Conservation (phyloP, 495 filamentous ascomycete species). For the Aspergillus panamensis region DNA sequence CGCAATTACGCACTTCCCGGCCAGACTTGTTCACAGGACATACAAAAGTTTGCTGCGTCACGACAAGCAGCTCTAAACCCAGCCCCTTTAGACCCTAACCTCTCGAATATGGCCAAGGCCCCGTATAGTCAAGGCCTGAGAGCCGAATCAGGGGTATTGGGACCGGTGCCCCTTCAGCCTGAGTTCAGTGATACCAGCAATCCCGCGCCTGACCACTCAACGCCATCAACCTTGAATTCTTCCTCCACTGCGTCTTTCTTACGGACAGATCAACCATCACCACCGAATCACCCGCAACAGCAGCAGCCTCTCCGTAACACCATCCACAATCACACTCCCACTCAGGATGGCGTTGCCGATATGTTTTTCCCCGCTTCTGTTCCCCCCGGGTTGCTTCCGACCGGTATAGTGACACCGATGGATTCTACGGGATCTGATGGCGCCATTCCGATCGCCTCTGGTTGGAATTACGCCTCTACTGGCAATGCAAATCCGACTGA, state of each 20-base stretch:
- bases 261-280: constrained; percentile 5
- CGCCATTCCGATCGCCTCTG: constrained; percentile 18
- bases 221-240: constrained; percentile 10
- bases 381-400: constrained; percentile 1
- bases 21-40: not conserved
- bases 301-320: not conserved
- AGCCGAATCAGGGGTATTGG: not conserved
- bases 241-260: constrained; percentile 10
- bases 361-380: not conserved
- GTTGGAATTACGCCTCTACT: constrained; percentile 25
- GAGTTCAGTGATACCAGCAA: constrained; percentile 18
- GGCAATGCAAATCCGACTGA: constrained; percentile 15
- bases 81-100: not conserved
- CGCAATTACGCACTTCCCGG: too few species aligned
- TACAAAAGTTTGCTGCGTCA: not conserved
- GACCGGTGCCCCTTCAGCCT: constrained; percentile 8
- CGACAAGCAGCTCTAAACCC: not conserved
- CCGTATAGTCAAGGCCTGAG: not conserved
- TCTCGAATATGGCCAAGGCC: constrained; percentile 1
- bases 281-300: constrained; percentile 1
- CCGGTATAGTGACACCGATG: constrained; percentile 11
- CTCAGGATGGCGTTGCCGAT: not conserved
- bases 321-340: too few species aligned
- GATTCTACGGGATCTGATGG: constrained; percentile 16
- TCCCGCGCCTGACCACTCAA: constrained; percentile 8